Conservation (phyloP, 2,329 filamentous ascomycete genomes). For the Pseudogymnoascus sp. region DNA sequence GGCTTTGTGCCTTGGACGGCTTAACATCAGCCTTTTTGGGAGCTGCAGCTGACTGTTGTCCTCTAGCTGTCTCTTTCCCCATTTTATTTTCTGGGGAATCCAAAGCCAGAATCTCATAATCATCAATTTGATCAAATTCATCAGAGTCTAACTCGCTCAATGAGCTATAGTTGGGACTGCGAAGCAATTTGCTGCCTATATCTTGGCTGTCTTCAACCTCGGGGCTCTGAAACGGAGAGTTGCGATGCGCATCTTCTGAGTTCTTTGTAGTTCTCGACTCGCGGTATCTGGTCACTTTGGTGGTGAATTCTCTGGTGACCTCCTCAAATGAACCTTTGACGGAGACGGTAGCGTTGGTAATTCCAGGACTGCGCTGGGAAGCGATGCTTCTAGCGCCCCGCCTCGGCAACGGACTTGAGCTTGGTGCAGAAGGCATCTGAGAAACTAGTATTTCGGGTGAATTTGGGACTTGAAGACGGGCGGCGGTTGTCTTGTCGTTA, state of each 20-base stretch:
- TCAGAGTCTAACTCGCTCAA: not conserved
- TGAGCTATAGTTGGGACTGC: not conserved
- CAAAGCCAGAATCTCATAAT: not conserved
- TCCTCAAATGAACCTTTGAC: not conserved
- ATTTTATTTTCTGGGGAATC: not conserved
- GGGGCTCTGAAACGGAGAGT: not conserved
- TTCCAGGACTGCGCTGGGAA: not conserved
- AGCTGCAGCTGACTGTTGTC: not conserved
- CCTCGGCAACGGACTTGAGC: constrained; percentile 23
- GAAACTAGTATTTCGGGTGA: not conserved
- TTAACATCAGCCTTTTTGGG: not conserved
- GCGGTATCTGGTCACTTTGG: not conserved
- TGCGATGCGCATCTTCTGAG: no score
- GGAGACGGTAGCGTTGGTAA: not conserved
- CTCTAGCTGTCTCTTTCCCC: not conserved
- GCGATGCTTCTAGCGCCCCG: not conserved
- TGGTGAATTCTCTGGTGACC: not conserved
- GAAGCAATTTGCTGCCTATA: not conserved
- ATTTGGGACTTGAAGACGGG: not conserved
- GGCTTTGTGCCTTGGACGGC: not conserved
- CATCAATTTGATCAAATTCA: not conserved
- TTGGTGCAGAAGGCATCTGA: not conserved
- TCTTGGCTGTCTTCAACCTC: not conserved
- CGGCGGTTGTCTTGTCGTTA: not conserved
- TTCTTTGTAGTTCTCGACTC: not conserved